A percentile compares a stretch with the other conserved stretches of the same genome.
Conservation (phyloP, 78 protist genomes). For the Speleostelium caveatum region DNA sequence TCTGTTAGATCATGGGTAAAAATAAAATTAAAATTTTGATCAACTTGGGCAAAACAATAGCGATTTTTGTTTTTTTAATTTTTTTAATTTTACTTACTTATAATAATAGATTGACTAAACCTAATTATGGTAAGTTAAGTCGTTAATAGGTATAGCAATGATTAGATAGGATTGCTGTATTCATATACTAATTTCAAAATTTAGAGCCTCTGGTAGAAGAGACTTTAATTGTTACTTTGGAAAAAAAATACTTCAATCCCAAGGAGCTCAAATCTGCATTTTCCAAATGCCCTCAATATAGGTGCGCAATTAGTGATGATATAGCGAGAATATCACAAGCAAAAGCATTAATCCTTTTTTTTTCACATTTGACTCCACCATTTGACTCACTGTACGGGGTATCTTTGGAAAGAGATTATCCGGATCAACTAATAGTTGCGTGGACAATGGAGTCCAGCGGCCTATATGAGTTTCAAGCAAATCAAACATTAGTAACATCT, state of each 20-base stretch:
- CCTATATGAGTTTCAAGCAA: neutral
- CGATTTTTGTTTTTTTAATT: no score
- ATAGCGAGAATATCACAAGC: neutral
- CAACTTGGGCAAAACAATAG: no score
- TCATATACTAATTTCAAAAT: no score
- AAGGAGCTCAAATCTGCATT: neutral
- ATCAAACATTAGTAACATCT: neutral
- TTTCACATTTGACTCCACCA: neutral
- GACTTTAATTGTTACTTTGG: neutral
- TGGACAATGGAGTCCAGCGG: conserved; percentile 4
- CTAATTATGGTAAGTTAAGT: no score
- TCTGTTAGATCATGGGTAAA: no score
- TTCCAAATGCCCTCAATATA: neutral
- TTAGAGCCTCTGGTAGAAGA: no score
- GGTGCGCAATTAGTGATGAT: neutral
- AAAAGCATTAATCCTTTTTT: neutral
- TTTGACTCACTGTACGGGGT: neutral
- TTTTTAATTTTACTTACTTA: no score
- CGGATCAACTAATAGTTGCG: neutral
- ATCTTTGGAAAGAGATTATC: neutral
- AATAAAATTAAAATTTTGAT: no score
- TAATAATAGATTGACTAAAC: no score
- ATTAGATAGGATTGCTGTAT: no score
- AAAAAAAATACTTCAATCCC: neutral
- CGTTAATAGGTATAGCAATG: no score